Evolutionary conservation across 1,284 basidiomycete genomes (phyloP).

Genomic region (Tremellales sp.): DNA sequence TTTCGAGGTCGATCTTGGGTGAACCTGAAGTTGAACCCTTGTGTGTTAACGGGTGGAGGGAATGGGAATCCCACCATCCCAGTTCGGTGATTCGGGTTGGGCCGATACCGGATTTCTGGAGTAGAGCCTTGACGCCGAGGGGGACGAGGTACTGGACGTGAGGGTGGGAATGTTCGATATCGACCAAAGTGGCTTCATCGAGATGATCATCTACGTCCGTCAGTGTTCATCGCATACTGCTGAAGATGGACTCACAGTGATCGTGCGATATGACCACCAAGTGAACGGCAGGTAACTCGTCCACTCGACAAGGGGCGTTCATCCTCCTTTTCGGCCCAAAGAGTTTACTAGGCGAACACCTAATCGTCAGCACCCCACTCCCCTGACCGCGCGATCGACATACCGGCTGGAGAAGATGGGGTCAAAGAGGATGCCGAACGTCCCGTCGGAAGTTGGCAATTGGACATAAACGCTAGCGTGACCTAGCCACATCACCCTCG

Average conservation of each 20-base stretch:
- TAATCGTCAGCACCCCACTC: neutral
- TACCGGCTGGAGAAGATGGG: conserved; percentile 18
- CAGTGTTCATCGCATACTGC: neutral
- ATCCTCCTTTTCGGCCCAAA: conserved; percentile 16
- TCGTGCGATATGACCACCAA: conserved; percentile 23
- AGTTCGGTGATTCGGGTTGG: conserved; percentile 10
- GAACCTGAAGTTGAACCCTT: neutral
- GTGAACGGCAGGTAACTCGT: conserved; percentile 14
- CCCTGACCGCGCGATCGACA: neutral
- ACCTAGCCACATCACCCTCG: conserved; percentile 23
- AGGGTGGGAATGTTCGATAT: conserved; percentile 9
- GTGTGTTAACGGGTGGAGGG: neutral
- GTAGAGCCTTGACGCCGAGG: conserved; percentile 4
- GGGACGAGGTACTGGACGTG: conserved; percentile 15
- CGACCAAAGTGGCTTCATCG: conserved; percentile 11
- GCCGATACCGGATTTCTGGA: conserved; percentile 10
- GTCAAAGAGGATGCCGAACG: conserved; percentile 17
- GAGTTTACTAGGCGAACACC: conserved; percentile 19
- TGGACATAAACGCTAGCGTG: conserved; percentile 23
- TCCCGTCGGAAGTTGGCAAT: conserved; percentile 3
- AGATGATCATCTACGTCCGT: conserved; percentile 23
- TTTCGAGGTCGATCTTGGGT: neutral
- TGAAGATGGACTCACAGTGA: conserved; percentile 17
- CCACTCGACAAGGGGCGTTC: conserved; percentile 9
- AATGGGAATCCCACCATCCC: conserved; percentile 24